Percentiles rank a stretch among this genome's conserved stretches.
Evolutionary conservation across 176 grass and related monocot species (phyloP).

Genomic region (Otatea glauca): DNA sequence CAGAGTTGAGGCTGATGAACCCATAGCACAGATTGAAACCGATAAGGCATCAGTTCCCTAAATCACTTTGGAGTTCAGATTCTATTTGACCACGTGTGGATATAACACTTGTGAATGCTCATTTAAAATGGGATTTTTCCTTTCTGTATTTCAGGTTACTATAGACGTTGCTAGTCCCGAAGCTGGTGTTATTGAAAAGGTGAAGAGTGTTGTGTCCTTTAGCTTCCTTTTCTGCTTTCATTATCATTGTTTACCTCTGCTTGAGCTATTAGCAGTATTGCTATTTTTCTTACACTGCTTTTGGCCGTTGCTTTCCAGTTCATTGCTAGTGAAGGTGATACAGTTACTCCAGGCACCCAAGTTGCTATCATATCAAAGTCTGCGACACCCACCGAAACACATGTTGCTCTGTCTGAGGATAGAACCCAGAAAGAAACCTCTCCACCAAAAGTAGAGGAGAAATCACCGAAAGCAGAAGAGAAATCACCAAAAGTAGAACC

Average conservation of each 20-base stretch:
- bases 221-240: slow-evolving; percentile 20
- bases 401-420: slow-evolving; percentile 94
- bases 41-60: slow-evolving; percentile 63
- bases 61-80: neutral
- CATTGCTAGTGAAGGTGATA: slow-evolving; percentile 88
- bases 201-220: slow-evolving; percentile 28
- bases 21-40: slow-evolving; percentile 98
- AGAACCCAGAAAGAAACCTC: slow-evolving; percentile 63
- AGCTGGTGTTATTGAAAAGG: slow-evolving; percentile 89
- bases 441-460: slow-evolving; percentile 46
- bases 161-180: slow-evolving; percentile 92
- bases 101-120: neutral
- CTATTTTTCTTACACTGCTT: slow-evolving; percentile 12
- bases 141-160: slow-evolving; percentile 70
- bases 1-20: slow-evolving; percentile 82
- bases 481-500: slow-evolving; percentile 60
- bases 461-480: slow-evolving; percentile 55
- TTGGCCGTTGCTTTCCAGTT: slow-evolving; percentile 51
- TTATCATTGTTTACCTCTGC: neutral
- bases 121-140: neutral
- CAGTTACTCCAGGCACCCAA: slow-evolving; percentile 92
- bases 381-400: slow-evolving; percentile 72
- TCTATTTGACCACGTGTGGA: slow-evolving; percentile 16
- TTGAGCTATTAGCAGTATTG: neutral
- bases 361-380: slow-evolving; percentile 96